Percentiles rank a stretch among this genome's conserved stretches.
Conservation (phyloP, 805 yeast species). For the Kurtzmaniella fragi region DNA sequence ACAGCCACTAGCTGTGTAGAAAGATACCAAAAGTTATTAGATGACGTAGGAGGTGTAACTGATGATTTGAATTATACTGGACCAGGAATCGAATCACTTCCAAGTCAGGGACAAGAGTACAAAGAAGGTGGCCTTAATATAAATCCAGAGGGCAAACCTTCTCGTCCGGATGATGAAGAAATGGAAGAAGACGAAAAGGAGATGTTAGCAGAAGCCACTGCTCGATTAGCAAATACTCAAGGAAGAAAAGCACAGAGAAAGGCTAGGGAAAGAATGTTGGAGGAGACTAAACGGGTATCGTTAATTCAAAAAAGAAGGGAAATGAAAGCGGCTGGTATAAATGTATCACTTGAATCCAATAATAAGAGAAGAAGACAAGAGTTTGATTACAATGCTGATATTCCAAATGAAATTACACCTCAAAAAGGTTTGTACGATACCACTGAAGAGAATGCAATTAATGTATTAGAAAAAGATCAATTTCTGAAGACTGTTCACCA, state of each 20-base stretch:
- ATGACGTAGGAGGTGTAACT: slow-evolving; percentile 31
- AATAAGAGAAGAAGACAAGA: slow-evolving; percentile 53
- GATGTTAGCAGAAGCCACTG: slow-evolving; percentile 92
- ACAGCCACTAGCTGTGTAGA: slow-evolving; percentile 86
- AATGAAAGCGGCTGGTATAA: slow-evolving; percentile 73
- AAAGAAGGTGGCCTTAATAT: slow-evolving; percentile 58
- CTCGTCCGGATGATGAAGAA: slow-evolving; percentile 74
- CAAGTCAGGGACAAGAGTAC: slow-evolving; percentile 31
- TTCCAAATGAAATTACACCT: slow-evolving; percentile 73
- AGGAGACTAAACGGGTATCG: slow-evolving; percentile 73
- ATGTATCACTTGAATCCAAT: slow-evolving; percentile 43
- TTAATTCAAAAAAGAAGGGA: slow-evolving; percentile 76
- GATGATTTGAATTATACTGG: slow-evolving; percentile 40
- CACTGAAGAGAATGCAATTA: slow-evolving; percentile 46
- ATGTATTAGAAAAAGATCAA: slow-evolving; percentile 28
- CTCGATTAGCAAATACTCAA: slow-evolving; percentile 84
- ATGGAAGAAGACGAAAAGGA: slow-evolving; percentile 86
- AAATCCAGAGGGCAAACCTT: slow-evolving; percentile 72
- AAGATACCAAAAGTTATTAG: slow-evolving; percentile 69
- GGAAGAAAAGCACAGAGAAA: slow-evolving; percentile 94
- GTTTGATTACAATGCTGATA: slow-evolving; percentile 79
- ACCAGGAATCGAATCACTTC: slow-evolving; percentile 48
- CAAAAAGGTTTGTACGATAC: slow-evolving; percentile 66
- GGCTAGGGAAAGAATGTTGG: slow-evolving; percentile 76
- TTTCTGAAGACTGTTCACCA: slow-evolving; percentile 43